Base-by-base conservation (phyloP, 371 early-diverging fungal genomes). In the Smittium mucronatum region DNA sequence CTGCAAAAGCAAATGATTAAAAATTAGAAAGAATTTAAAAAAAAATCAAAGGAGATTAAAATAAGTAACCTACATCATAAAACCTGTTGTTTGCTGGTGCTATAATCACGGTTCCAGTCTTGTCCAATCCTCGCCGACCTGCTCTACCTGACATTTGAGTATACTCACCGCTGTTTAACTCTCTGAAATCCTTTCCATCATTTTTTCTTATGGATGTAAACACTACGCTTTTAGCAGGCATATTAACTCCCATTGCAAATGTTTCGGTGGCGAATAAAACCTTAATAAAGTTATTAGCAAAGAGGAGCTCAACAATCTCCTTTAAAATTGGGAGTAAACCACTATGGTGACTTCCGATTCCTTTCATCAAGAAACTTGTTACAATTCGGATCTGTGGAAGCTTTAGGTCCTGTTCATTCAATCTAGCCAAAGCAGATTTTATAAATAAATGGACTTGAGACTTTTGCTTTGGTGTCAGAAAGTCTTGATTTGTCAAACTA, bases 131-230 rank as follows among this genome's bases (percentile, higher is more conserved):
- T 82, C 99, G 90, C 73, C 99, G 88, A 68, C 99, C 99, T 15
- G 99, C 99, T 68, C 99, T 87, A 0, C 99, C 99, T 25, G 94
- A 92, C 99, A 99, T 99, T 84, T 99, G 99, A 0, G 95, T 99
- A 78, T 97, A 99, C 76, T 99, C 99, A 69, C 95, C 92, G 25
- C 95, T 93, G 36, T 91, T 71, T 36, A 97, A 83, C 69, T 93
- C 87, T 16, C 96, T 81, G 81, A 93, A 93, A 29, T 78, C 80
- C 61, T 81, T 86, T 31, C 95, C 98, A 75, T 96, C 97, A 76
- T 93, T 94, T 77, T 99, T 99, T 64, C 93, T 85, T 5, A 93
- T 81, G 47, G 87, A 85, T 15, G 95, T 89, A 81, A 98, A 98
- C 2, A 97, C 97, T 1, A 98, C 98, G 36, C 93, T 88, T 36